Percentiles rank a stretch among this genome's conserved stretches.
phyloP scores from a whole-genome alignment of 78 protist species.

The Planoprotostelium fungivorum region DNA sequence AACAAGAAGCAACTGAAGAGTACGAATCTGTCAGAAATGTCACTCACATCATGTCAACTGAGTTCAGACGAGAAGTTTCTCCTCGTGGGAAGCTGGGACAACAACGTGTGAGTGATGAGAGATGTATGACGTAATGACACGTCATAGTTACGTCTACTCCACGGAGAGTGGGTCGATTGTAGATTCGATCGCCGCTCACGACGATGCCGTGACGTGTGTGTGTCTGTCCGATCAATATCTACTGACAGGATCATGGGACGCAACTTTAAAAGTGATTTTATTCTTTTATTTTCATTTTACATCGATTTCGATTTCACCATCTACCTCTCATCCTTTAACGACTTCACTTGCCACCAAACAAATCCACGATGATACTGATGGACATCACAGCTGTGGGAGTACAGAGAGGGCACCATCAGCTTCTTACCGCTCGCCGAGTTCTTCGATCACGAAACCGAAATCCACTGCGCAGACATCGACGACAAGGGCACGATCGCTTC shows the following conservation, averaged over 20 bases:
- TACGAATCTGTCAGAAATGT: constrained; percentile 44
- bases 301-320: too few relatives aligned
- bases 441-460: constrained; percentile 48
- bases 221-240: constrained; percentile 14
- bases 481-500: constrained; percentile 30
- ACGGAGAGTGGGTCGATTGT: constrained; percentile 56
- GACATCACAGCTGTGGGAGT: background rate
- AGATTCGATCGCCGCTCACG: constrained; percentile 48
- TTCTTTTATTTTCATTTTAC: too few relatives aligned
- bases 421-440: constrained; percentile 50
- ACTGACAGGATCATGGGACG: constrained; percentile 77
- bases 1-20: constrained; percentile 64
- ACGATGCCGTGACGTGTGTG: constrained; percentile 65
- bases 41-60: constrained; percentile 56
- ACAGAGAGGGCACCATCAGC: constrained; percentile 1
- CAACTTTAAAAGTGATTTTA: constrained; percentile 63
- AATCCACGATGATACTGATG: constrained; percentile 22
- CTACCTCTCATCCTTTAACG: background rate
- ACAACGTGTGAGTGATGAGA: constrained; percentile 27
- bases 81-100: constrained; percentile 75
- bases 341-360: too few relatives aligned
- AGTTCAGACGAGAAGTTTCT: constrained; percentile 52
- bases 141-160: constrained; percentile 49
- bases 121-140: background rate
- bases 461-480: constrained; percentile 25